Percentiles rank a stretch among this genome's conserved stretches.
Conservation (phyloP, 2,329 filamentous ascomycete species). For the Mycosphaerella sp. region DNA sequence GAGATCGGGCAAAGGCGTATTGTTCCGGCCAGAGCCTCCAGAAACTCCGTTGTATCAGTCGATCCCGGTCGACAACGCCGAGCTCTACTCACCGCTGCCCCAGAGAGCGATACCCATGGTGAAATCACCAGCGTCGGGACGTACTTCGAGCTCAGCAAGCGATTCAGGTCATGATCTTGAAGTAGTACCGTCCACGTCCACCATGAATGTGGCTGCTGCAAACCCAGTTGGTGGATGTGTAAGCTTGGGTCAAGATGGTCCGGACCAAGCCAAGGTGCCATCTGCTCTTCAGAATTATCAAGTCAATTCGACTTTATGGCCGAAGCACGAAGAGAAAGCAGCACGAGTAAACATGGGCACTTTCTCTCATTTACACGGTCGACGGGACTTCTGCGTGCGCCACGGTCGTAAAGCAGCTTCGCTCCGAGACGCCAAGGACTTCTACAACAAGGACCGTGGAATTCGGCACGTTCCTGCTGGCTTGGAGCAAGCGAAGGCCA, state of each 20-base stretch:
- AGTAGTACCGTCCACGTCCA: not conserved
- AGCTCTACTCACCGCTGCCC: constrained; percentile 24
- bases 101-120: constrained; percentile 19
- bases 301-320: not conserved
- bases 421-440: constrained; percentile 21
- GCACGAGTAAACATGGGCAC: not conserved
- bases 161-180: not conserved
- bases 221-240: not conserved
- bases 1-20: constrained; percentile 20
- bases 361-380: constrained; percentile 24
- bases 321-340: not conserved
- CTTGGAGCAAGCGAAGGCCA: constrained; percentile 27
- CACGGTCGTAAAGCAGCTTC: constrained; percentile 28
- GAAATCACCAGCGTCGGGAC: constrained; percentile 6
- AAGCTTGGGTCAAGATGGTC: not conserved
- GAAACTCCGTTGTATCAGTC: constrained; percentile 26
- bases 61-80: constrained; percentile 16
- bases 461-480: constrained; percentile 31
- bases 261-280: not conserved
- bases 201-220: not conserved
- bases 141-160: not conserved
- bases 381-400: constrained; percentile 27
- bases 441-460: constrained; percentile 25
- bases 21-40: constrained; percentile 26
- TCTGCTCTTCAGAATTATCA: not conserved